Conservation (phyloP, 345 rosid species). For the Aurinia saxatilis region DNA sequence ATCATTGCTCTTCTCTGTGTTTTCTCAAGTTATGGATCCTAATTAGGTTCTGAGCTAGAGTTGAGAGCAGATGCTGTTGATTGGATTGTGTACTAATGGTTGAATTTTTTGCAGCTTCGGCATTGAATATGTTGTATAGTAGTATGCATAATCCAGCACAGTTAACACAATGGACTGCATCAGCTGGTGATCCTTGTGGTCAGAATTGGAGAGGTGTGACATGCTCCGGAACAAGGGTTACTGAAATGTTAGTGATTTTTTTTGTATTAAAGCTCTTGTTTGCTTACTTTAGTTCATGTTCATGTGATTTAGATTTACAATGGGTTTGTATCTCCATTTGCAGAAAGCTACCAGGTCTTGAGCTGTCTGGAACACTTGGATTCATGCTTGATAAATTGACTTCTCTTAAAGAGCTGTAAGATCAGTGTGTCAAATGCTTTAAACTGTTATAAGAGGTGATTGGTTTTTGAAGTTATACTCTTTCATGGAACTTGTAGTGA, state of each 20-base stretch:
- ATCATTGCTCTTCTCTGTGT: background rate
- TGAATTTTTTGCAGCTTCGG: conserved; percentile 52
- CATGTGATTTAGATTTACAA: background rate
- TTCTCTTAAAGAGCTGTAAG: conserved; percentile 70
- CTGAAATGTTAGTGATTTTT: conserved; percentile 52
- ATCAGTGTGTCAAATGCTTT: conserved; percentile 1
- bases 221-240: conserved; percentile 67
- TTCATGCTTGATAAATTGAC: conserved; percentile 46
- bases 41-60: background rate
- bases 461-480: background rate
- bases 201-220: conserved; percentile 87
- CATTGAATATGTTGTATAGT: conserved; percentile 49
- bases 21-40: background rate
- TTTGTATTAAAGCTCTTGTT: background rate
- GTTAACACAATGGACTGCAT: conserved; percentile 64
- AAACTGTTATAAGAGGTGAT: background rate
- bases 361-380: conserved; percentile 69
- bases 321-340: background rate
- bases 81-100: conserved; percentile 3
- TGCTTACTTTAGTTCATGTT: background rate
- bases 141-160: conserved; percentile 53
- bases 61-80: background rate
- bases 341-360: conserved; percentile 72
- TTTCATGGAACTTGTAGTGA: conserved; percentile 51
- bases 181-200: conserved; percentile 82